Conservation (phyloP, 352 stramenopile genomes). For the Phytophthora cajani region DNA sequence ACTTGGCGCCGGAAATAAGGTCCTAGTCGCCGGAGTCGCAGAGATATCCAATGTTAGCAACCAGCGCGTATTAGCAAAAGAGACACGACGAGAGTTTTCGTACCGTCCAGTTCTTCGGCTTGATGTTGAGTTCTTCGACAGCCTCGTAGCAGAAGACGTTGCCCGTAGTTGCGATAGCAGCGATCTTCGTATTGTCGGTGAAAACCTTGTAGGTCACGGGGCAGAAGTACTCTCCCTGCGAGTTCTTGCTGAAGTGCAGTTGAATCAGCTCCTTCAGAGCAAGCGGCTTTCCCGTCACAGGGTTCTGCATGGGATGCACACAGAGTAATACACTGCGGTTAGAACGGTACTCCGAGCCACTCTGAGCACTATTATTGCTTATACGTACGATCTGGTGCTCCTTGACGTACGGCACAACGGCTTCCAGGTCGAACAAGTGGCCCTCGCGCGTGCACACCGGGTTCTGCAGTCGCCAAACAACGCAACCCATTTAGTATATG, state of each 20-base stretch:
- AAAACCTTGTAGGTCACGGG: slow-evolving; percentile 98
- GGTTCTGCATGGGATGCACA: slow-evolving; percentile 70
- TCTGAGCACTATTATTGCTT: background rate
- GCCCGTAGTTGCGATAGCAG: slow-evolving; percentile 75
- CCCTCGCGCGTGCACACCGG: slow-evolving; percentile 95
- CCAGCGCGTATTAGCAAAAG: background rate
- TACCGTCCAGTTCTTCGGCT: slow-evolving; percentile 96
- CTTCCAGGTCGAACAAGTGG: slow-evolving; percentile 97
- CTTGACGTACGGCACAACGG: slow-evolving; percentile 96
- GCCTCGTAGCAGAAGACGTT: slow-evolving; percentile 98
- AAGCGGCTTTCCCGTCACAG: slow-evolving; percentile 93
- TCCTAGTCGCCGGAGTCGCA: slow-evolving; percentile 61
- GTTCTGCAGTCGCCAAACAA: slow-evolving; percentile 54
- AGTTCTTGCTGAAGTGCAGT: slow-evolving; percentile 86
- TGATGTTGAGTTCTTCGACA: slow-evolving; percentile 98
- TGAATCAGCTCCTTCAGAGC: slow-evolving; percentile 95
- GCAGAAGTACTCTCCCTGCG: slow-evolving; percentile 80
- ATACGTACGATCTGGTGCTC: slow-evolving; percentile 91
- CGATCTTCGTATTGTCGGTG: slow-evolving; percentile 90
- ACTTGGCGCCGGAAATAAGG: slow-evolving; percentile 92
- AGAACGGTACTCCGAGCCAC: background rate
- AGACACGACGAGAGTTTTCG: background rate
- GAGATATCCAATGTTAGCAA: slow-evolving; percentile 24
- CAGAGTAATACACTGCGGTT: background rate
- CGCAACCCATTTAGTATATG: slow-evolving; percentile 2